These are phyloP conservation scores for Colletotrichum ledebouriae DNA, from an alignment of 2,329 filamentous ascomycete genomes.

Conservation along the genomic window DNA sequence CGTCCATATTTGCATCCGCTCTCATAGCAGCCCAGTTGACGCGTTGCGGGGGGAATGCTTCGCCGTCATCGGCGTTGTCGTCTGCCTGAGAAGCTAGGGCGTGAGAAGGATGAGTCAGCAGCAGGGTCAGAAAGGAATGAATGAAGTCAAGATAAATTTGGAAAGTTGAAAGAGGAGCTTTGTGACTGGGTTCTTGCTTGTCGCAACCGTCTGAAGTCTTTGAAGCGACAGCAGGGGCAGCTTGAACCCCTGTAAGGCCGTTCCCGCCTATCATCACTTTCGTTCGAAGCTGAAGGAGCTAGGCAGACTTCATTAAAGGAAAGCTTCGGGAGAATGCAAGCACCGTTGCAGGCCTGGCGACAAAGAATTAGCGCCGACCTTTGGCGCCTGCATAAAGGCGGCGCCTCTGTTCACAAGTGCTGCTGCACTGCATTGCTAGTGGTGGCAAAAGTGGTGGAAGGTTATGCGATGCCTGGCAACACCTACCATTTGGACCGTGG, in stretches of 20 bases:
- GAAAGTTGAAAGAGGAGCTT: constrained; percentile 27
- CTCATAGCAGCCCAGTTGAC: constrained; percentile 41
- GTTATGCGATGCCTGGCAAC: background rate
- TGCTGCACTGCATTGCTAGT: background rate
- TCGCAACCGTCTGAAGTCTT: constrained; percentile 25
- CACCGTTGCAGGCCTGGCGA: background rate
- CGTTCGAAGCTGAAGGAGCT: background rate
- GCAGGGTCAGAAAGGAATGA: background rate
- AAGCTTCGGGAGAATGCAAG: background rate
- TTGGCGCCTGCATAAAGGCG: background rate
- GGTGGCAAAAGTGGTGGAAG: background rate
- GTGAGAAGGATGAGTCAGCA: constrained; percentile 34
- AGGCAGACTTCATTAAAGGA: background rate
- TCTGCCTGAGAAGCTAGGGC: constrained; percentile 30
- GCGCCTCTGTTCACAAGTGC: background rate
- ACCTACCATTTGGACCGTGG: constrained; percentile 40
- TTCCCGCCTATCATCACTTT: background rate
- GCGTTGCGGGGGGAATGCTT: constrained; percentile 38
- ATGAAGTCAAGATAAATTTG: constrained; percentile 6
- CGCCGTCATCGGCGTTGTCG: constrained; percentile 38
- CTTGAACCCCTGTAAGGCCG: background rate
- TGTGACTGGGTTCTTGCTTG: constrained; percentile 17
- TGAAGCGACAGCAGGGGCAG: background rate
- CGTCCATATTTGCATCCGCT: constrained; percentile 39
- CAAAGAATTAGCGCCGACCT: constrained; percentile 7